Conservation (phyloP, 352 stramenopile genomes). For the Globisporangium solare region DNA sequence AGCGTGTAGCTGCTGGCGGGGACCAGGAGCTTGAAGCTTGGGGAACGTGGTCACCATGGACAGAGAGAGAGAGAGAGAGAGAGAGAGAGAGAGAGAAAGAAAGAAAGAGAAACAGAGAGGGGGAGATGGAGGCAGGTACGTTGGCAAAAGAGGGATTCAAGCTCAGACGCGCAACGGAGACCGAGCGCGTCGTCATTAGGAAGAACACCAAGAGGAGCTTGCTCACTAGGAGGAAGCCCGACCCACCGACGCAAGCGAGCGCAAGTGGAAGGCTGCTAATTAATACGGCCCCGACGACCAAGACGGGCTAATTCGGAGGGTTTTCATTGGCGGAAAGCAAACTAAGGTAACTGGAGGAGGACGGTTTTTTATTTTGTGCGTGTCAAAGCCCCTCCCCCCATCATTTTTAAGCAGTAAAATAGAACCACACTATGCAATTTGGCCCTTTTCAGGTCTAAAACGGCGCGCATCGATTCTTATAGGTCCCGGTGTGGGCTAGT, state of each 20-base stretch:
- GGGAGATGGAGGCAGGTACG: slow-evolving; percentile 3
- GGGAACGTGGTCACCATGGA: background rate
- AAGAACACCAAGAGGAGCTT: slow-evolving; percentile 20
- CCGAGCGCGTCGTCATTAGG: background rate
- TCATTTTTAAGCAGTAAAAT: too few relatives aligned
- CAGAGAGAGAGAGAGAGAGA: background rate
- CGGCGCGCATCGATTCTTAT: background rate
- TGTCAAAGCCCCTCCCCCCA: background rate
- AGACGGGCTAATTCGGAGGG: background rate
- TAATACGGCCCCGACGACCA: slow-evolving; percentile 5
- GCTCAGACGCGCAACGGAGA: background rate
- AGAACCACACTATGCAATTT: too few relatives aligned
- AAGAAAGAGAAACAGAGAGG: too few relatives aligned
- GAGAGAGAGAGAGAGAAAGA: background rate
- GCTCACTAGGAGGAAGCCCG: slow-evolving; percentile 17
- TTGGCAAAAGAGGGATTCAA: background rate
- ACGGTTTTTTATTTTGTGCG: background rate
- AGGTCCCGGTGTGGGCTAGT: slow-evolving; percentile 2
- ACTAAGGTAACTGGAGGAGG: too few relatives aligned
- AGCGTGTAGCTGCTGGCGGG: slow-evolving; percentile 1
- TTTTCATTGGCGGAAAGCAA: slow-evolving; percentile 6
- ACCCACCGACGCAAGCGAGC: too few relatives aligned
- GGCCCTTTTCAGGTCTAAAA: background rate
- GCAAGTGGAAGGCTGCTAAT: slow-evolving; percentile 4
- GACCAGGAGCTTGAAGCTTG: background rate